Percentiles rank a stretch among this genome's conserved stretches.
Conservation (phyloP, 2,329 filamentous ascomycete species). For the Hypoxylon sp. region DNA sequence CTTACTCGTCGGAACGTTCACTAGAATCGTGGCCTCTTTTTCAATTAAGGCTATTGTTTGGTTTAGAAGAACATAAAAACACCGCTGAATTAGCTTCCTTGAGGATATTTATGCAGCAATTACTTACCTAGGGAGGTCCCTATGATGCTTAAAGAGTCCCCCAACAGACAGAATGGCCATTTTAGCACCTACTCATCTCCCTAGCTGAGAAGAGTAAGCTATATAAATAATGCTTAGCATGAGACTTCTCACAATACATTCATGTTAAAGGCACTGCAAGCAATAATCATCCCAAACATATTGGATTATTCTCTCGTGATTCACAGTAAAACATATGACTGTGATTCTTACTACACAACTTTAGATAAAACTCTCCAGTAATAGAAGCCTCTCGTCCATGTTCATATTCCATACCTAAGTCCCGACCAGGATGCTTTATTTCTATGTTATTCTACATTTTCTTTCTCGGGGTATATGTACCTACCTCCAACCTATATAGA, state of each 20-base stretch:
- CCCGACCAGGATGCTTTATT: not conserved
- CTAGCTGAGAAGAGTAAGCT: too few relatives aligned
- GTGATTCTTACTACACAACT: not conserved
- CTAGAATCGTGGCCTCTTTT: not conserved
- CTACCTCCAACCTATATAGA: too few relatives aligned
- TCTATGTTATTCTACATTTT: not conserved
- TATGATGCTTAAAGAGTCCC: not conserved
- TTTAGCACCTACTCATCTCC: too few relatives aligned
- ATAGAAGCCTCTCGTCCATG: not conserved
- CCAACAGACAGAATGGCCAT: not conserved
- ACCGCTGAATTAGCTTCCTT: not conserved
- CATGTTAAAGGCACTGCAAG: not conserved
- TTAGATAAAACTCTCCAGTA: not conserved
- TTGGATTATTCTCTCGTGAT: not conserved
- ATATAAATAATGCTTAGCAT: not conserved
- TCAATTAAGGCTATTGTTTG: not conserved
- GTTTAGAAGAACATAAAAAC: not conserved
- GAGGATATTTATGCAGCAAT: not conserved
- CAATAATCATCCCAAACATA: not conserved
- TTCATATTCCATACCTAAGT: not conserved
- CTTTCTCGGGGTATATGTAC: too few relatives aligned
- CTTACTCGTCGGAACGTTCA: not conserved
- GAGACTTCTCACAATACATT: not conserved
- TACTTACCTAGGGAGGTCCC: too few relatives aligned
- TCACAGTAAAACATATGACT: not conserved